Evolutionary conservation across 2,329 filamentous ascomycete species (phyloP), one percentile per base, ranked within the genome.

Genomic region (Pseudogymnoascus sp.): DNA sequence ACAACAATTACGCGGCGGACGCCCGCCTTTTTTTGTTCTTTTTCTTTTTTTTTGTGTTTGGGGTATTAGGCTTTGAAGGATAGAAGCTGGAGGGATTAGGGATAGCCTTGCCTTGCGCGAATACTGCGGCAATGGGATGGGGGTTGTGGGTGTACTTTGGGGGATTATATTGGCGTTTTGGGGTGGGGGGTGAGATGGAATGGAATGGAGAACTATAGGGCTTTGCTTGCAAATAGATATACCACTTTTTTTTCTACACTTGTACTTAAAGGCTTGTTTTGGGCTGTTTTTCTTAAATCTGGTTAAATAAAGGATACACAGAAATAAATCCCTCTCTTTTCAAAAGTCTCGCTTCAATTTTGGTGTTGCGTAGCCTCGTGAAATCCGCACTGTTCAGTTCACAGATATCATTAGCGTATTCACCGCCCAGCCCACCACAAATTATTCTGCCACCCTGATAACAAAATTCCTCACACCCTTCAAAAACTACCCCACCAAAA

Each of bases 401-500:
- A 21, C 2, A 21, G 1, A 21, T 21, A 21, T 21, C 21, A 21
- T 46, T 46, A 46, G 42, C 42, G 42, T 6, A 46, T 46, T 46
- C 42, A 46, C 42, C 42, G 42, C 42, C 42, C 42, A 46, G 42
- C 42, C 42, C 42, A 46, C 42, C 42, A 46, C 42, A 46, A 46
- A 25, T 46, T 46, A 25, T 46, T 46, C 42, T 46, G 42, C 42
- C 42, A 11, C 12, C 21, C 42, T 46, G 42, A 46, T 46, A 46
- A 46, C 42, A 46, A 46, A 46, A 46, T 46, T 46, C 42, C 21
- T 46, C 42, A 46, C 40, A 44, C 42, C 42, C 11, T 25, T 46
- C 21, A 46, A 46, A 46, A 46, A 46, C 12, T 25, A 46, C 42
- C 42, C 42, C 42, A 46, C 42, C 42, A 46, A 46, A 46, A 25